Base-by-base conservation (phyloP, 805 yeast genomes). In the Metschnikowia arizonensis region DNA sequence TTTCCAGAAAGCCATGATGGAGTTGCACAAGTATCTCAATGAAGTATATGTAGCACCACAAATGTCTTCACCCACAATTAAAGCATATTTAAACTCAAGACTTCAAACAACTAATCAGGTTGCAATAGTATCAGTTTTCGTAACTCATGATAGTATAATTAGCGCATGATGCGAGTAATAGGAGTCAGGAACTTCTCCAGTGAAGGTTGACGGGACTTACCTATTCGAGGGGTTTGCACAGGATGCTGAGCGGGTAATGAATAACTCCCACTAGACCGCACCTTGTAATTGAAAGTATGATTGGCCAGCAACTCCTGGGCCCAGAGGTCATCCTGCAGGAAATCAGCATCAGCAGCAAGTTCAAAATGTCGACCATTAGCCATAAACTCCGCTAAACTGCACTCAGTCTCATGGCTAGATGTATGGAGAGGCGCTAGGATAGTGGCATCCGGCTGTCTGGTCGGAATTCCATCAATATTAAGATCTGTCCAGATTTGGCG, bases 131-230 rank as follows among this genome's bases (percentile, higher is more conserved):
- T n/a, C n/a, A n/a, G n/a, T n/a, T n/a, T n/a, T n/a, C n/a, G n/a
- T n/a, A n/a, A n/a, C n/a, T n/a, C n/a, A n/a, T n/a, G n/a, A n/a
- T n/a, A n/a, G n/a, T n/a, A n/a, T n/a, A n/a, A 26, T 26, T n/a
- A 28, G 15, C 73, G 58, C 59, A 64, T 59, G 10, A 68, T 67
- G 34, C 74, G 57, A 1, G 73, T 56, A 21, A 70, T 64, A 1
- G 76, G 76, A 0, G 76, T 70, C 50, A 68, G 74, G 49, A 66
- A 68, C 48, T 65, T 63, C 40, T 71, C 76, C 18, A 60, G 61
- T 1, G 73, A 65, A 1, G 64, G 54, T 50, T 69, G 74, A 30
- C 76, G 56, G 4, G 69, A 60, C 49, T 72, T 56, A 2, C 63
- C 68, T 2, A 67, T 49, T 32, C 72, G 46, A 1, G 76, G 76